Conservation (phyloP, 106 monocot species). For the Narthecium ossifragum region DNA sequence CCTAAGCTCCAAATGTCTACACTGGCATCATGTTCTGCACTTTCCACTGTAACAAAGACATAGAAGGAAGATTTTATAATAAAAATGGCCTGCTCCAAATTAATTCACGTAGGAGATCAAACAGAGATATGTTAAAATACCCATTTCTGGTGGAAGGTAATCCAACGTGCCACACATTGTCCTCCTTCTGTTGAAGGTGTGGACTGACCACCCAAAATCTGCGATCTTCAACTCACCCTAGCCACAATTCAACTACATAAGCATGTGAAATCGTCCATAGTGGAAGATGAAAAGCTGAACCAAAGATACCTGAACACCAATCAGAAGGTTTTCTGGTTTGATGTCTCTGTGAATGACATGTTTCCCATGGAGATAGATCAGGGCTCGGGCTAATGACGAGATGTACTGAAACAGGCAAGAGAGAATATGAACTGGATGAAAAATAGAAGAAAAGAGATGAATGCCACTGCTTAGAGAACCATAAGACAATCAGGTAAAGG, state of each 20-base stretch:
- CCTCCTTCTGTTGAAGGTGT: constrained; percentile 79
- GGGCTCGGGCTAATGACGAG: constrained; percentile 71
- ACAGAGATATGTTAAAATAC: constrained; percentile 42
- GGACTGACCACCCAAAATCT: constrained; percentile 99
- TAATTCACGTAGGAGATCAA: too few species aligned
- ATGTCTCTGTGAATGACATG: constrained; percentile 99
- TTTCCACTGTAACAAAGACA: constrained; percentile 74
- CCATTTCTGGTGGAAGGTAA: constrained; percentile 99
- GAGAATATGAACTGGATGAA: background rate
- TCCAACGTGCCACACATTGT: constrained; percentile 99
- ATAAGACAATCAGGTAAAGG: too few species aligned
- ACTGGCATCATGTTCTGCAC: constrained; percentile 85
- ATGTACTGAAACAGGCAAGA: constrained; percentile 54
- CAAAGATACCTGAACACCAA: constrained; percentile 67
- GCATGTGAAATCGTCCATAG: background rate
- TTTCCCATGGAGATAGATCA: constrained; percentile 94
- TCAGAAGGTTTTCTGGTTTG: constrained; percentile 92
- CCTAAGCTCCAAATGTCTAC: constrained; percentile 99
- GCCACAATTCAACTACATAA: constrained; percentile 1
- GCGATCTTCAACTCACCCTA: constrained; percentile 98
- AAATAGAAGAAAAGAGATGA: constrained; percentile 1
- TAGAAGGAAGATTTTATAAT: too few species aligned
- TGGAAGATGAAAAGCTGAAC: background rate
- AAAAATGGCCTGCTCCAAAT: too few species aligned
- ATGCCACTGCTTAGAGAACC: too few species aligned